phyloP scores from a whole-genome alignment of 768 basidiomycete species.

The Psilocybe tampanensis region DNA sequence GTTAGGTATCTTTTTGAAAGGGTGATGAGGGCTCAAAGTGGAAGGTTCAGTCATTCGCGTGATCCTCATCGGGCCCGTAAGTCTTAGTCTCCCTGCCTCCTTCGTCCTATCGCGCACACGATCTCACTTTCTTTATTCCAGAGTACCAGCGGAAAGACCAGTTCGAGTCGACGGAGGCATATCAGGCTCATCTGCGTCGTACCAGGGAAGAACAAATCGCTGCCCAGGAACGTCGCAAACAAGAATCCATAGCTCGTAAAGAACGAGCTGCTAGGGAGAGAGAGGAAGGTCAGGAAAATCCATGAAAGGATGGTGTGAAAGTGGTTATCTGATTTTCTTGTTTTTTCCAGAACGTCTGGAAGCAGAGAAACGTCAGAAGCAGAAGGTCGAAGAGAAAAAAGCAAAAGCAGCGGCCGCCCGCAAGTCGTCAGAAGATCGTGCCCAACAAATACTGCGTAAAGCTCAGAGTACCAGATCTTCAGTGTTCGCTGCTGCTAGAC shows the following conservation, averaged over 20 bases:
- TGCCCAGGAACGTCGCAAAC: slow-evolving; percentile 53
- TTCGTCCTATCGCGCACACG: neutral
- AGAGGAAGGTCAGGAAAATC: slow-evolving; percentile 47
- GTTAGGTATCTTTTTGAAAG: slow-evolving; percentile 38
- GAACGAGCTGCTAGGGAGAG: slow-evolving; percentile 47
- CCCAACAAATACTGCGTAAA: slow-evolving; percentile 46
- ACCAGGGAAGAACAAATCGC: slow-evolving; percentile 54
- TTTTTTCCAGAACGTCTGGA: slow-evolving; percentile 48
- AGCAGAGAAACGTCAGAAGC: slow-evolving; percentile 60
- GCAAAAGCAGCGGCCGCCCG: slow-evolving; percentile 52
- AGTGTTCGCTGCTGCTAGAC: slow-evolving; percentile 67
- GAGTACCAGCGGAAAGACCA: slow-evolving; percentile 23
- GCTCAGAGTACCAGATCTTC: slow-evolving; percentile 60
- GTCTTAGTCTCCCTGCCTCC: slow-evolving; percentile 4
- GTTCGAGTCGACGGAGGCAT: slow-evolving; percentile 54
- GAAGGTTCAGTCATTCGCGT: slow-evolving; percentile 4
- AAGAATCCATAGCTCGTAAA: slow-evolving; percentile 52
- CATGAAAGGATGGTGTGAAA: neutral
- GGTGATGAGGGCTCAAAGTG: slow-evolving; percentile 18
- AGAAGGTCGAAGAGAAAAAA: slow-evolving; percentile 57
- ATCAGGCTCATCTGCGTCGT: slow-evolving; percentile 50
- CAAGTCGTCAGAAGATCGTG: slow-evolving; percentile 51
- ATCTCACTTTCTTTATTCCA: neutral
- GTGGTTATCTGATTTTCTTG: neutral
- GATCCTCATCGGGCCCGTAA: slow-evolving; percentile 5